Conservation (phyloP, 2,329 filamentous ascomycete genomes). For the Bisporella sp. region DNA sequence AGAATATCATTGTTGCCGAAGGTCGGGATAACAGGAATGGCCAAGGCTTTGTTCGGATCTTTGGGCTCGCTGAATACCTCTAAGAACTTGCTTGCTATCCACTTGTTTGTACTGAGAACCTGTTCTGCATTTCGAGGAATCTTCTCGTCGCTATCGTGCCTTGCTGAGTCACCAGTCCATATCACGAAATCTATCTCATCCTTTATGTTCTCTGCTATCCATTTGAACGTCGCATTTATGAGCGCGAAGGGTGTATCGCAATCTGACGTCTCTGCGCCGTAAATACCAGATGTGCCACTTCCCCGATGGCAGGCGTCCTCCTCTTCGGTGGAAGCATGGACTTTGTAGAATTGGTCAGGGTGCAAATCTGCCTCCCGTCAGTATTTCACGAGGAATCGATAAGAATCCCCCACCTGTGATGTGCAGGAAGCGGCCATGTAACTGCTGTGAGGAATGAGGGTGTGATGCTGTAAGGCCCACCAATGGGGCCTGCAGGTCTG, state of each 20-base stretch:
- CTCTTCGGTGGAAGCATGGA: conserved; percentile 63
- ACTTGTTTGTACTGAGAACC: conserved; percentile 70
- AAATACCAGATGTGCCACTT: conserved; percentile 68
- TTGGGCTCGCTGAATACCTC: conserved; percentile 59
- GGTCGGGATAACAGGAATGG: conserved; percentile 78
- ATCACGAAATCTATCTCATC: conserved; percentile 82
- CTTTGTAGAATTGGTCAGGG: conserved; percentile 80
- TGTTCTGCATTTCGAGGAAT: conserved; percentile 69
- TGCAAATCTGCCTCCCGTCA: conserved; percentile 64
- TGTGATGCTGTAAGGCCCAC: conserved; percentile 16
- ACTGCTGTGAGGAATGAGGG: conserved; percentile 27
- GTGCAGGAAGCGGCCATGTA: conserved; percentile 76
- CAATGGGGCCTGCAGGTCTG: conserved; percentile 22
- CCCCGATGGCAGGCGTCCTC: conserved; percentile 72
- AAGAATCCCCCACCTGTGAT: conserved; percentile 62
- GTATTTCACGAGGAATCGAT: conserved; percentile 2
- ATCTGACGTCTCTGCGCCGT: conserved; percentile 78
- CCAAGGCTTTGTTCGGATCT: conserved; percentile 50
- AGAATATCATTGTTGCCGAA: conserved; percentile 97
- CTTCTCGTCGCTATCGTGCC: conserved; percentile 81
- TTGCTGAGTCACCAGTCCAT: conserved; percentile 86
- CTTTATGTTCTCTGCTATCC: conserved; percentile 72
- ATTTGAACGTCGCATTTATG: conserved; percentile 82
- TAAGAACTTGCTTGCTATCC: conserved; percentile 68
- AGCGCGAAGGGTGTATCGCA: conserved; percentile 81